Base-by-base conservation (phyloP, 345 rosid species). In the Balakata baccata region DNA sequence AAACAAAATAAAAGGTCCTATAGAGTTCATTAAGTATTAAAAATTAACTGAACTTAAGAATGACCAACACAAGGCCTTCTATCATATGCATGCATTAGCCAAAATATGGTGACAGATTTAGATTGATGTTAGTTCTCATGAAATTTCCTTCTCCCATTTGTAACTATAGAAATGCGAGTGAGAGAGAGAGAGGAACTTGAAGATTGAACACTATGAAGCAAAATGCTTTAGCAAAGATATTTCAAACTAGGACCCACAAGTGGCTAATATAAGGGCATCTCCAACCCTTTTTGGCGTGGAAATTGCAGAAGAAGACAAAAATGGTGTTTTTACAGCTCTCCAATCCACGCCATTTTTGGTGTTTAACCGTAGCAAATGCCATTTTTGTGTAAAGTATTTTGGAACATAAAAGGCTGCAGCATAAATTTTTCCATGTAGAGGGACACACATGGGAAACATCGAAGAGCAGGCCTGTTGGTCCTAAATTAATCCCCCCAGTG, bases 361-460 rank as follows among this genome's bases (percentile, higher is more conserved):
- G n/a, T n/a, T n/a, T n/a, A n/a, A n/a, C n/a, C n/a, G n/a, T n/a
- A n/a, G n/a, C n/a, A n/a, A n/a, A n/a, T n/a, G n/a, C n/a, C n/a
- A n/a, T n/a, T n/a, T n/a, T n/a, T 22, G 58, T 38, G 22, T 17
- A 57, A n/a, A 65, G 7, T 25, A 37, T 39, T 45, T 43, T 64
- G 5, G 65, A n/a, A 57, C 47, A 47, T 46, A 9, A 29, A 16
- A 60, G 29, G 64, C 5, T 18, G 11, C 3, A 53, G 2, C 45
- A 49, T 34, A 60, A 46, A 47, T n/a, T 34, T 61, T 56, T 58
- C 23, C 23, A 67, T 58, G 60, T 60, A 20, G 67, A 37, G 66
- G 58, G 17, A 58, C 47, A 59, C 39, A 41, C 52, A 38, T 16
- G 17, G 9, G 14, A 25, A 34, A 17, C 5, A 49, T 34, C 2